These are phyloP conservation scores for Ceratobasidium papillatum DNA, from an alignment of 1,284 basidiomycete species.

Conservation along the genomic window DNA sequence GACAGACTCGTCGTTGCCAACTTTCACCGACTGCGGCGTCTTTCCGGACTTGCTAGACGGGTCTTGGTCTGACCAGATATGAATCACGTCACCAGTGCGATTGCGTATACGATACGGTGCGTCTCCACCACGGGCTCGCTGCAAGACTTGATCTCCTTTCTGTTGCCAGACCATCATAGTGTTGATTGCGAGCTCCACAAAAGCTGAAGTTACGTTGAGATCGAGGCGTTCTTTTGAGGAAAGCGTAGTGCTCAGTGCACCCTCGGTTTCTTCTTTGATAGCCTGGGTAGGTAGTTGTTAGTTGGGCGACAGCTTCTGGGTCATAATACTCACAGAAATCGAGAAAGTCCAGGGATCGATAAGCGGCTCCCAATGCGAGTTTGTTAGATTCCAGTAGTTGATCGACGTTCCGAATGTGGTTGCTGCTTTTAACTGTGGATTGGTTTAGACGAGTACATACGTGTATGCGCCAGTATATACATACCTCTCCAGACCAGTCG, in stretches of 20 bases:
- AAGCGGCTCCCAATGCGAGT: constrained; percentile 99
- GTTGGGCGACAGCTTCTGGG: not conserved
- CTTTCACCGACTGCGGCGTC: constrained; percentile 59
- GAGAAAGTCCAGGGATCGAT: constrained; percentile 97
- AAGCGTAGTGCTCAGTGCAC: constrained; percentile 70
- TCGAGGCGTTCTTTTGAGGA: constrained; percentile 88
- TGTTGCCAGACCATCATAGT: constrained; percentile 76
- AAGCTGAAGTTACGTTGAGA: constrained; percentile 90
- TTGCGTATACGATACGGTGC: constrained; percentile 96
- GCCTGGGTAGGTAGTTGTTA: constrained; percentile 54
- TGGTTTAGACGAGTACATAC: not conserved
- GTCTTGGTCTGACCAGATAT: constrained; percentile 78
- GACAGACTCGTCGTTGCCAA: constrained; percentile 77
- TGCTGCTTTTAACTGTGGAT: constrained; percentile 75
- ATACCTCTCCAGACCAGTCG: constrained; percentile 94
- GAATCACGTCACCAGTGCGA: constrained; percentile 84
- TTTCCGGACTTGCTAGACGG: constrained; percentile 62
- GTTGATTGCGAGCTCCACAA: constrained; percentile 86
- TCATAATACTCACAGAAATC: constrained; percentile 64
- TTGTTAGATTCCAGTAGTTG: constrained; percentile 96
- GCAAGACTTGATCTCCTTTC: constrained; percentile 75
- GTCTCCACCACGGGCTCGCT: constrained; percentile 82
- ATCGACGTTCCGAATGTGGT: constrained; percentile 84
- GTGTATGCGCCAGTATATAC: constrained; percentile 37
- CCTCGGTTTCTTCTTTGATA: constrained; percentile 61